Evolutionary conservation across 1,284 basidiomycete genomes (phyloP).

Genomic region (Rhizoctonia solani): DNA sequence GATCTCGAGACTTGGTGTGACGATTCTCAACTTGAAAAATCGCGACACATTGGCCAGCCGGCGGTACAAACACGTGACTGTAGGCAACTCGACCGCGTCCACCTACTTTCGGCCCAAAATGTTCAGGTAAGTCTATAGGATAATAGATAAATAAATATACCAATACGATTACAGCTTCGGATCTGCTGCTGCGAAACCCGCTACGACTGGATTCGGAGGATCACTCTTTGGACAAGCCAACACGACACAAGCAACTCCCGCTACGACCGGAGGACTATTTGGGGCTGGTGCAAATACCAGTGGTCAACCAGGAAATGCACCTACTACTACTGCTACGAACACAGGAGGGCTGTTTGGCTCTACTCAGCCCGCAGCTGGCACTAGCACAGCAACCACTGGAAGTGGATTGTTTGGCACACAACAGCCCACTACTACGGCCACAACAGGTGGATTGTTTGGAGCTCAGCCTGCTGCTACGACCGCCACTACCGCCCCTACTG

Average conservation of each 20-base stretch:
- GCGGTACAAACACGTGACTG: background rate
- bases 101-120: background rate
- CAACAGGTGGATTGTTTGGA: background rate
- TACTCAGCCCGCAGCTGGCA: slow-evolving; percentile 11
- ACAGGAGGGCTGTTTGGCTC: too few species aligned
- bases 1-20: background rate
- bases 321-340: too few species aligned
- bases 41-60: background rate
- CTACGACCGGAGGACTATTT: slow-evolving; percentile 6
- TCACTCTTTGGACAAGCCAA: slow-evolving; percentile 32
- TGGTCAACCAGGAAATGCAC: too few species aligned
- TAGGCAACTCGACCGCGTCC: too few species aligned
- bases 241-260: background rate
- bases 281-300: too few species aligned
- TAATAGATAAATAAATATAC: background rate
- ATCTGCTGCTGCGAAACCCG: background rate
- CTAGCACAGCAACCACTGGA: background rate
- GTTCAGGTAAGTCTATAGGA: slow-evolving; percentile 22
- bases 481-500: slow-evolving; percentile 13
- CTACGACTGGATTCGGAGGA: slow-evolving; percentile 15
- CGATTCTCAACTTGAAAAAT: background rate
- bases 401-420: too few species aligned
- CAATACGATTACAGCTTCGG: background rate
- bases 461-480: slow-evolving; percentile 4
- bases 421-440: background rate